Conservation (phyloP, 2,329 filamentous ascomycete species). For the Fusarium sp. region DNA sequence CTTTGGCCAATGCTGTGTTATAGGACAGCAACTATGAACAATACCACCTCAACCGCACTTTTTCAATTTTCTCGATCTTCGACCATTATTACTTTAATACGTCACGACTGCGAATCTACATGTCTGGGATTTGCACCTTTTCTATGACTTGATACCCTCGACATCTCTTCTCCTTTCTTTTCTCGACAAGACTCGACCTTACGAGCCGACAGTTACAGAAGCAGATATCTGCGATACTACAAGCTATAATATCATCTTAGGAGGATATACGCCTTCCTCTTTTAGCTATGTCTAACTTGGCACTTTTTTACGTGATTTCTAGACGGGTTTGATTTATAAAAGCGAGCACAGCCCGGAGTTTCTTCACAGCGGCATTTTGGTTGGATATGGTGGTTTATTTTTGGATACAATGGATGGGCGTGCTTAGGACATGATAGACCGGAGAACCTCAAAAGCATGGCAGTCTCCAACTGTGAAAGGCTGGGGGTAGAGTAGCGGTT, state of each 20-base stretch:
- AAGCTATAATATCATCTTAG: conserved; percentile 25
- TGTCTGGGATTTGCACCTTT: conserved; percentile 8
- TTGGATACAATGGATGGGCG: background rate
- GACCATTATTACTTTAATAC: conserved; percentile 29
- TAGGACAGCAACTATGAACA: conserved; percentile 15
- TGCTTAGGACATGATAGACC: background rate
- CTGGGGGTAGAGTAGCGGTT: background rate
- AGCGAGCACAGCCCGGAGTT: conserved; percentile 42
- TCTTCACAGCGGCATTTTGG: conserved; percentile 20
- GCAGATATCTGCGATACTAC: conserved; percentile 13
- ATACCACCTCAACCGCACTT: background rate
- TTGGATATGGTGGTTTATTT: conserved; percentile 6
- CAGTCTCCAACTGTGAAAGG: background rate
- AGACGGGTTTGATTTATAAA: conserved; percentile 24
- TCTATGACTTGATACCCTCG: conserved; percentile 45
- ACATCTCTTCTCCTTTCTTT: conserved; percentile 5
- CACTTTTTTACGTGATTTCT: conserved; percentile 7
- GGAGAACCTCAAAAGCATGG: background rate
- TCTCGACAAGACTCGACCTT: background rate
- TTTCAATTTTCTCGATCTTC: background rate
- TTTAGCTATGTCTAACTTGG: conserved; percentile 6
- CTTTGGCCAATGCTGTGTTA: conserved; percentile 32
- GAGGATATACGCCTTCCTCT: conserved; percentile 1
- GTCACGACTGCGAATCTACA: conserved; percentile 22
- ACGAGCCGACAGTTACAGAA: background rate